Evolutionary conservation across 1,284 basidiomycete species (phyloP), one percentile per base, ranked within the genome.

Genomic region (Ceratobasidium sp.): DNA sequence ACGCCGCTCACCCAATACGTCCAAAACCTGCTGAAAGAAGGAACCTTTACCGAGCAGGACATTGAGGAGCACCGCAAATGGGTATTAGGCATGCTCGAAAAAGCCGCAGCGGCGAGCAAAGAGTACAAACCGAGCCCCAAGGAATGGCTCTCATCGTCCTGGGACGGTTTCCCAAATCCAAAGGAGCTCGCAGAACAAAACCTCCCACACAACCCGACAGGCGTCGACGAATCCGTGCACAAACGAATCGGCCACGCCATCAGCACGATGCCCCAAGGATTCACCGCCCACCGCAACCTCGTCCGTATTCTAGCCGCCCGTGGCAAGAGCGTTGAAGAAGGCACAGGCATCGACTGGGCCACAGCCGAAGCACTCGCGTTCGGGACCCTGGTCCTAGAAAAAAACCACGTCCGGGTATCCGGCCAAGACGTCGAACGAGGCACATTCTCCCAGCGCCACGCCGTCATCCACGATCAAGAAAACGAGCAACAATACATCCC

Each of bases 351-450:
- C 79, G 98, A 99, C 83, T 98, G 97, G 96, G 92, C 95, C 19
- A 99, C 98, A n/a, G 97, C 96, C 76, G 98, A 99, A 85, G 95
- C 98, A 0, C 90, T 99, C 73, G 98, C 98, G 0, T 95, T 99
- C 80, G 98, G 97, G 76, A 89, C 95, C 16, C 89, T 99, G 66
- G 93, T 93, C 39, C 86, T 97, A 61, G 96, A 99, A 85, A 93
- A 94, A 80, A 92, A 92, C 74, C 95, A 99, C 81, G 93, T 99
- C 71, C 94, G 98, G 79, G 86, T 99, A 1, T 98, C 96, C 0
- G 98, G 98, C 59, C 98, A 99, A 84, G 98, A 99, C 83, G 97
- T 99, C 72, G 98, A 99, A 84, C 93, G 98, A 82, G 98, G 98
- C 74, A 99, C 98, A 8, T 99, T 99, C 88, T 98, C 96, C n/a